Percentiles rank a stretch among this genome's conserved stretches.
These are phyloP conservation scores for Paragyromitra xinjiangensis DNA, from an alignment of 495 filamentous ascomycete genomes.

Conservation along the genomic window DNA sequence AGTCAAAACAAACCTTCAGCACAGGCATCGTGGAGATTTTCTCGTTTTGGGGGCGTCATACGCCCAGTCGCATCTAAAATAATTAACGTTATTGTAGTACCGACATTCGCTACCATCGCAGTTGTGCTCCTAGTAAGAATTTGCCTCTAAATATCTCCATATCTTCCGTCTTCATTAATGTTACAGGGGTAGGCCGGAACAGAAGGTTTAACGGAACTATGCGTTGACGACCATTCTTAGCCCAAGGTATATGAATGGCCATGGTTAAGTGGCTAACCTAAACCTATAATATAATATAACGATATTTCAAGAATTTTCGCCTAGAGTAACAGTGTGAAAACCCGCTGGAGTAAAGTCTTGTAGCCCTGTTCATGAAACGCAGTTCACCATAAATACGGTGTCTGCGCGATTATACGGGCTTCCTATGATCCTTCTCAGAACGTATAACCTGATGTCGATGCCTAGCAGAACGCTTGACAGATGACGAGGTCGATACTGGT, in stretches of 20 bases:
- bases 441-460: slow-evolving; percentile 35
- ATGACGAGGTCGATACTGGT: slow-evolving; percentile 32
- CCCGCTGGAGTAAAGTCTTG: neutral
- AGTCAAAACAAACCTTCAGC: too few relatives aligned
- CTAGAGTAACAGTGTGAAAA: neutral
- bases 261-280: neutral
- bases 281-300: neutral
- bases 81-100: too few relatives aligned
- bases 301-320: neutral
- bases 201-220: neutral
- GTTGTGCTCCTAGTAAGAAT: too few relatives aligned
- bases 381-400: slow-evolving; percentile 45
- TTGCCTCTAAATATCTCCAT: too few relatives aligned
- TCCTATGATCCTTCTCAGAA: slow-evolving; percentile 55
- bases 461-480: slow-evolving; percentile 51
- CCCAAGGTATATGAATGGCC: neutral
- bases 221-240: neutral
- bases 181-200: too few relatives aligned
- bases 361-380: slow-evolving; percentile 58
- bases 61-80: too few relatives aligned
- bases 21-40: too few relatives aligned
- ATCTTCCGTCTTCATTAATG: too few relatives aligned
- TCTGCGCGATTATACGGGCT: slow-evolving; percentile 56
- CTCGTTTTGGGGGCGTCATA: too few relatives aligned
- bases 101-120: too few relatives aligned